phyloP scores from a whole-genome alignment of 805 yeast species.

The Candida xiaguanensis region DNA sequence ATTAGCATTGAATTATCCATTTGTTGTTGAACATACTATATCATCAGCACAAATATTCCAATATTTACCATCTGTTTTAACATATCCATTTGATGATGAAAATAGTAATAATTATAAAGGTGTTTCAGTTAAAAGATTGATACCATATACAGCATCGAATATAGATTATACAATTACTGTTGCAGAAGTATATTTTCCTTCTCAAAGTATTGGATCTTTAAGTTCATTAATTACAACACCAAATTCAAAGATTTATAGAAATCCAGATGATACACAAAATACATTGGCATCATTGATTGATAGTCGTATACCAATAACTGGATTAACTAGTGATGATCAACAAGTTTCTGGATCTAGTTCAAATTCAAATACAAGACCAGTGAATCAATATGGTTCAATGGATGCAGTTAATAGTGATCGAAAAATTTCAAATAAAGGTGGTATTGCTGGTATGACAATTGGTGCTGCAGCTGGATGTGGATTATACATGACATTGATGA shows the following conservation, averaged over 20 bases:
- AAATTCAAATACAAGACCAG: conserved; percentile 10
- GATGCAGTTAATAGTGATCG: conserved; percentile 18
- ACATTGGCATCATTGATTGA: conserved; percentile 72
- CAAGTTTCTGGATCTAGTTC: conserved; percentile 8
- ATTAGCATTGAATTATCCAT: conserved; percentile 75
- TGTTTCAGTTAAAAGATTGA: conserved; percentile 62
- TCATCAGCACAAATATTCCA: conserved; percentile 83
- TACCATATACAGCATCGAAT: conserved; percentile 63
- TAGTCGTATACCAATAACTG: conserved; percentile 56
- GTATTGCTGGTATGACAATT: conserved; percentile 72
- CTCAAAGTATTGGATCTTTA: conserved; percentile 44
- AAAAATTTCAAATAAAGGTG: conserved; percentile 25
- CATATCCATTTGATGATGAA: conserved; percentile 49
- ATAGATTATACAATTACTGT: conserved; percentile 71
- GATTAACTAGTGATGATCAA: conserved; percentile 21
- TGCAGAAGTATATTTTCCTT: conserved; percentile 83
- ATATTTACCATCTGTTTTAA: conserved; percentile 73
- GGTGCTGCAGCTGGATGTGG: conserved; percentile 81
- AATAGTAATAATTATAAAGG: conserved; percentile 23
- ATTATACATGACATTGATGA: conserved; percentile 58
- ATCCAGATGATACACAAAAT: conserved; percentile 51
- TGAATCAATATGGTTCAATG: conserved; percentile 25
- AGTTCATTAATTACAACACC: conserved; percentile 46
- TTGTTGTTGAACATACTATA: conserved; percentile 67
- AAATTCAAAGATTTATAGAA: conserved; percentile 58